Base-by-base conservation (phyloP, 1,284 basidiomycete species). In the Agaricales sp. region DNA sequence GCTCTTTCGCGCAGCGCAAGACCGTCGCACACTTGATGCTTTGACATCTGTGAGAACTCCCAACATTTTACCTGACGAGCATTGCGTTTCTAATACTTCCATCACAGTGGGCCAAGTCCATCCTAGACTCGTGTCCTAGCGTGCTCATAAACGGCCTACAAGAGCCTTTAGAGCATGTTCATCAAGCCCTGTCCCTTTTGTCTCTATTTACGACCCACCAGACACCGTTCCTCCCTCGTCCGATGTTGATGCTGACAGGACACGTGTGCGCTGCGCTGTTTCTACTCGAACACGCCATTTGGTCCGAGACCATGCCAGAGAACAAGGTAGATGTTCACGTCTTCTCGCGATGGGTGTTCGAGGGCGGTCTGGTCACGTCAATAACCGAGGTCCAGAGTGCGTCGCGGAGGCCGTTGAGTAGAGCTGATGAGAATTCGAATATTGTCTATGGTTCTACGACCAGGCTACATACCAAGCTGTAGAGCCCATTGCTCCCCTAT, bases 221-320 rank as follows among this genome's bases (percentile, higher is more conserved):
- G 20, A 43, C 11, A 1, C 67, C 73, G 14, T 63, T 83, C 1
- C 58, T 80, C 8, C 67, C 75, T 1, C 74, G 78, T 2, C 73
- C 78, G 0, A 72, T 76, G 1, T 63, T 87, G 23, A 70, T 78
- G 55, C 63, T 84, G 12, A 65, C 79, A 23, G 79, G 76, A 0
- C 67, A 76, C 46, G 56, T 75, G 35, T 65, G 78, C 0, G 74
- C 77, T 0, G 65, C 70, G 3, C 45, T 73, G 1, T 77, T 74
- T 58, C 69, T 87, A 22, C 65, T 86, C 3, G 82, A 87, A 57
- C 83, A 87, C 46, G 75, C 78, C 0, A 59, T 73, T 4, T 87
- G 82, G 82, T 71, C 78, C 0, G 60, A 49, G 3, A 66, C 51
- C 8, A 55, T 59, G 2, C 60, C 70, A 49, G 50, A 58, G 0